Evolutionary conservation across 2,329 filamentous ascomycete species (phyloP), one percentile per base, ranked within the genome.

Genomic region (Sclerotinia sclerotiorum): DNA sequence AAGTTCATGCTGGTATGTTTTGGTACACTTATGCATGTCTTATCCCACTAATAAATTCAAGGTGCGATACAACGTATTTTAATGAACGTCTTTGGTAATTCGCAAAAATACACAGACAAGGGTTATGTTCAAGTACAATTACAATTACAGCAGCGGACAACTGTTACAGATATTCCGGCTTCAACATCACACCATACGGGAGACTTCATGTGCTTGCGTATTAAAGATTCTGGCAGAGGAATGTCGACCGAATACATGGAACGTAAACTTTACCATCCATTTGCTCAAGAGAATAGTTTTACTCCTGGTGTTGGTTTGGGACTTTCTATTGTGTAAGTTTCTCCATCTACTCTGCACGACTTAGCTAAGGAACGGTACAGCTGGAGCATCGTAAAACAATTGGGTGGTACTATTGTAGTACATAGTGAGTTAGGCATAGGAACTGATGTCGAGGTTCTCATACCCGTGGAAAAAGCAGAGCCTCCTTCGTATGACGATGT

Each of bases 211-310:
- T 58, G 56, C 24, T 27, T 67, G 35, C 65, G 65, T 19, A 83
- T 90, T 8, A 80, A 81, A 0, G 88, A 90, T 73, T 87, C 87
- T 1, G 88, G 88, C 2, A 84, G 84, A 69, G 88, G 88, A 21
- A 90, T 90, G 70, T 85, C 84, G 0, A 80, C 83, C 35, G 84
- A 88, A 17, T 90, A 87, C 70, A 79, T 88, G 61, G 81, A 84
- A 24, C 83, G 83, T 6, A 82, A 83, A n/a, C 78, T 89, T 0
- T 90, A 87, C 71, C 84, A 84, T 0, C 85, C 87, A 0, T 89
- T 89, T 70, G 79, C 81, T 0, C 88, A 90, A 70, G 88, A 90
- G 72, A 84, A 88, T 65, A 80, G 82, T 0, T 78, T 90, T 32
- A 82, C 85, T 2, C 82, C 84, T 8, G 87, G 87, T 0, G 65